These are phyloP conservation scores for Cladorrhinum sp. DNA, from an alignment of 2,329 filamentous ascomycete genomes.

Conservation along the genomic window DNA sequence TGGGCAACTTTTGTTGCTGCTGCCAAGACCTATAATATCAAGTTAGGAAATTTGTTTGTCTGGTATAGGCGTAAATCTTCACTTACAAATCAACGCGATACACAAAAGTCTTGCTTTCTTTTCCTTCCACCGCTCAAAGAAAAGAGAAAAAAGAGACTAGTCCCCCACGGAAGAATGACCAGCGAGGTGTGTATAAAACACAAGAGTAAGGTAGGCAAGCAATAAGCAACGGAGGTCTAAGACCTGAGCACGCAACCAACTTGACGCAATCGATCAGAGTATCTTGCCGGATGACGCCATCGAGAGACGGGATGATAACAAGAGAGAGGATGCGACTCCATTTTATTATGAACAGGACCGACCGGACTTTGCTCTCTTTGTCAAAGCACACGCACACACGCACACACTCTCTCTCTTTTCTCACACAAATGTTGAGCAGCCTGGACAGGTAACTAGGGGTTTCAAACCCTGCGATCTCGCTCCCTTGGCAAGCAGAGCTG, in stretches of 20 bases:
- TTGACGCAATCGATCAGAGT: conserved; percentile 16
- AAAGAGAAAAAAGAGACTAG: not conserved
- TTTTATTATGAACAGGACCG: conserved; percentile 11
- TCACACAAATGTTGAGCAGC: not conserved
- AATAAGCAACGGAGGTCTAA: not conserved
- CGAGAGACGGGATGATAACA: conserved; percentile 26
- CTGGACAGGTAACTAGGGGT: not conserved
- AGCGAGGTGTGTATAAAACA: not conserved
- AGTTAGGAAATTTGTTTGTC: not conserved
- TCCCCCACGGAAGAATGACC: conserved; percentile 4
- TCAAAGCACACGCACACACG: not conserved
- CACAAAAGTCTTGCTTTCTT: not conserved
- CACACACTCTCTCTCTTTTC: no score
- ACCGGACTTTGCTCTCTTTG: not conserved
- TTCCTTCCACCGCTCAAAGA: not conserved
- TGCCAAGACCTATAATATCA: not conserved
- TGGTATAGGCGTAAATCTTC: not conserved
- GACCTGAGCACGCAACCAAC: conserved; percentile 22
- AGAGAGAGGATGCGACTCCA: conserved; percentile 7
- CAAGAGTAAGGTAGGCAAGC: conserved; percentile 2
- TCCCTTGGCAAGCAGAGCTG: not conserved
- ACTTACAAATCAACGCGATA: not conserved
- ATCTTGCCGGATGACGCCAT: conserved; percentile 26
- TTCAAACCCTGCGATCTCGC: conserved; percentile 1
- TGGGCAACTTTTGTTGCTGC: not conserved